phyloP scores from a whole-genome alignment of 2,329 filamentous ascomycete genomes.

The Neopestalotiopsis sp. region DNA sequence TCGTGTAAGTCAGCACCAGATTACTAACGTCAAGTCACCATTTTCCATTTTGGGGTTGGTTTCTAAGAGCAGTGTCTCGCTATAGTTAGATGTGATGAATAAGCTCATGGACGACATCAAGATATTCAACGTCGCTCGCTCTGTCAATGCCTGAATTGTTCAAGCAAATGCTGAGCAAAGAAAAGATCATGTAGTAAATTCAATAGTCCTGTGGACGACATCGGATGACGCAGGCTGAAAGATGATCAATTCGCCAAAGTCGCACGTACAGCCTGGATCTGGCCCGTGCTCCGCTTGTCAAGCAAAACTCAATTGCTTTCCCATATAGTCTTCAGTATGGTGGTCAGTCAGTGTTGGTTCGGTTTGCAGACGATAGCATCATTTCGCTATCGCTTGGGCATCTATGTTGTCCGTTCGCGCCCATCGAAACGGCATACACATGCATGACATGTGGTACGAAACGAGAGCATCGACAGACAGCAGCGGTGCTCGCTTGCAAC shows the following conservation, averaged over 20 bases:
- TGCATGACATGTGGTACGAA: background rate
- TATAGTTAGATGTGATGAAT: background rate
- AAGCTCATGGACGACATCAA: background rate
- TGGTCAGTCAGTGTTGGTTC: background rate
- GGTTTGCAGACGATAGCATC: background rate
- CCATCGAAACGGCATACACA: background rate
- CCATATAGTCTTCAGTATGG: background rate
- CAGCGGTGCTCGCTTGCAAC: background rate
- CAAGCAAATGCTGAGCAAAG: no score
- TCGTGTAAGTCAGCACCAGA: background rate
- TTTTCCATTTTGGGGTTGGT: slow-evolving; percentile 27
- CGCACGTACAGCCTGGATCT: background rate
- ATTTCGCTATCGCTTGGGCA: background rate
- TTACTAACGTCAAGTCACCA: slow-evolving; percentile 19
- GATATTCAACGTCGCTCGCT: no score
- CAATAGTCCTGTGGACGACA: no score
- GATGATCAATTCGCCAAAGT: no score
- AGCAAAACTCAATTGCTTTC: background rate
- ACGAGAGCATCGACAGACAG: background rate
- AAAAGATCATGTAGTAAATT: no score
- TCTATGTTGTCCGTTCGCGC: background rate
- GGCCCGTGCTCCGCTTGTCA: background rate
- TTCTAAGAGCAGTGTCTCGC: background rate
- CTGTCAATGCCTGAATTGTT: no score
- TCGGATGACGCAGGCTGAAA: no score